phyloP scores from a whole-genome alignment of 2,329 filamentous ascomycete species.

The Hymenoscyphus fructigenus region DNA sequence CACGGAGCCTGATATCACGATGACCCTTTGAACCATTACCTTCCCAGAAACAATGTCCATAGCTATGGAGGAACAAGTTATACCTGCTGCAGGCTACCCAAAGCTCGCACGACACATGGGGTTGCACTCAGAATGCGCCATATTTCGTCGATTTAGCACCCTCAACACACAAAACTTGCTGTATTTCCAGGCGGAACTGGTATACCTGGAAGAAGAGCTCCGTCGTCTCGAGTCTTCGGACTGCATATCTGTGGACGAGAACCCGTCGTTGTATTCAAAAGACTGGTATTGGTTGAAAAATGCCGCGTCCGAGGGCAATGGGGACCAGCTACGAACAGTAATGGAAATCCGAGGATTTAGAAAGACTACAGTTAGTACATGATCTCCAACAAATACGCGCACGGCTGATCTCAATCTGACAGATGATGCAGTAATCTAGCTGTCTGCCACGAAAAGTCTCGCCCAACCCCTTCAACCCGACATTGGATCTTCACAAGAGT shows the following conservation, averaged over 20 bases:
- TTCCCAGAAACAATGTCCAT: too few species aligned
- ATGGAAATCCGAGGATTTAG: background rate
- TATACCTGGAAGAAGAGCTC: constrained; percentile 11
- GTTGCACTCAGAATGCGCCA: background rate
- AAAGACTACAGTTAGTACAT: constrained; percentile 9
- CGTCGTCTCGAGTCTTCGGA: constrained; percentile 1
- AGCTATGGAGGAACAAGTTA: too few species aligned
- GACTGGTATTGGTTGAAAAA: constrained; percentile 15
- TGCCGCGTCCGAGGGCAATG: background rate
- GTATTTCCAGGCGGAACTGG: constrained; percentile 16
- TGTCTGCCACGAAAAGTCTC: too few species aligned
- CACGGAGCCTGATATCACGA: too few species aligned
- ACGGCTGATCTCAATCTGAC: too few species aligned
- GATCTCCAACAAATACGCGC: too few species aligned
- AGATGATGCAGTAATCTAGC: too few species aligned
- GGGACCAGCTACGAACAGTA: constrained; percentile 8
- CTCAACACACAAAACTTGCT: constrained; percentile 12
- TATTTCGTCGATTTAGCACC: constrained; percentile 10
- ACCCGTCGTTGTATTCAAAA: constrained; percentile 5
- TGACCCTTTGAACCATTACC: too few species aligned
- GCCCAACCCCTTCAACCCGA: too few species aligned
- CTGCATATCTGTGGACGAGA: background rate
- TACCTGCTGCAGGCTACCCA: background rate
- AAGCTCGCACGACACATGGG: constrained; percentile 6
- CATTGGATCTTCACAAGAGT: background rate